phyloP scores from a whole-genome alignment of 192 early-diverging fungal genomes.

The Powellomyces hirtus region DNA sequence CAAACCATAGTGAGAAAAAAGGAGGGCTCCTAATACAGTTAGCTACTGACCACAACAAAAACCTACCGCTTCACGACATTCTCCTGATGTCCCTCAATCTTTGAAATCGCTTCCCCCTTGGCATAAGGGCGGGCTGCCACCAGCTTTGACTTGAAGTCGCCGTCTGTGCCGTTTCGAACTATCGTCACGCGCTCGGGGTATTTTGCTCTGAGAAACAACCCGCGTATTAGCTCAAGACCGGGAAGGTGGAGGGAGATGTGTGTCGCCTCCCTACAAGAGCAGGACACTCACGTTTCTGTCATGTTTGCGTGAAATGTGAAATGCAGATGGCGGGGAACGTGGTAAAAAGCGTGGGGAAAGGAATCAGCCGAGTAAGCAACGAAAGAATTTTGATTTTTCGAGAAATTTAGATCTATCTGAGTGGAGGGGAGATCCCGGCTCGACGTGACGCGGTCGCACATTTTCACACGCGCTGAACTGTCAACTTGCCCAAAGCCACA shows the following conservation, averaged over 20 bases:
- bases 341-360: no score
- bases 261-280: background rate
- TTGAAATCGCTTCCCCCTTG: conserved; percentile 22
- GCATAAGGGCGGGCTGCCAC: background rate
- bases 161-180: conserved; percentile 7
- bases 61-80: conserved; percentile 14
- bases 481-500: no score
- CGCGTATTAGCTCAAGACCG: background rate
- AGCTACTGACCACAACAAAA: no score
- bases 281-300: background rate
- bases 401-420: no score
- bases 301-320: background rate
- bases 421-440: no score
- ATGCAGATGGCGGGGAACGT: no score
- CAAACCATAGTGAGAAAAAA: background rate
- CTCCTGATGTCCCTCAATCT: conserved; percentile 19
- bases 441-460: no score
- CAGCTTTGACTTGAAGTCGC: conserved; percentile 34
- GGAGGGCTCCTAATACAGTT: background rate
- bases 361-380: no score
- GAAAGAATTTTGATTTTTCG: no score
- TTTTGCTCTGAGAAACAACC: background rate
- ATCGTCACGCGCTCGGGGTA: conserved; percentile 21
- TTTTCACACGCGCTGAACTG: no score
- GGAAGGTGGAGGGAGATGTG: background rate